Evolutionary conservation across 2,329 filamentous ascomycete species (phyloP), one percentile per base, ranked within the genome.

Genomic region (Corynespora cassiicola): DNA sequence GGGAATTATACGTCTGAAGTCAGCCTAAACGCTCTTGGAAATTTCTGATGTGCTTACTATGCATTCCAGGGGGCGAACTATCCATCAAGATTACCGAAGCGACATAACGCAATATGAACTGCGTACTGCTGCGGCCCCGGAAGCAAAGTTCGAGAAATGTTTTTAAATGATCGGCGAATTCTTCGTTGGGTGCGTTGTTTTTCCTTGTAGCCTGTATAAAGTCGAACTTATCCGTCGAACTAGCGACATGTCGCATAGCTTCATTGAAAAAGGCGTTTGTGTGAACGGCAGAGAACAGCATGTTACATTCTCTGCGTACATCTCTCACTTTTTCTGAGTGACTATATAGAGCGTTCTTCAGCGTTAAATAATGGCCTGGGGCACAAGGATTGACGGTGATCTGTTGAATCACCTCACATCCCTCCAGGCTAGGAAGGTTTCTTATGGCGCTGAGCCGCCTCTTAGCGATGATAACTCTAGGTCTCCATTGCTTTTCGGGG

Each of bases 201-300:
- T 42, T 6, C 25, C 19, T 28, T 8, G 25, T 36, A 26, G 45
- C 35, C 16, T 33, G n/a, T 21, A 47, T 34, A 29, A 45, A 44
- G 22, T 42, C 34, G 20, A 47, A 47, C 8, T 19, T n/a, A 18
- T 28, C 18, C 12, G 9, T 7, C 14, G 15, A 47, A 30, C 11
- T 36, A 14, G 22, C 31, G 27, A 31, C 9, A 8, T 50, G 19
- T 10, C 25, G 10, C 30, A 49, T 28, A 34, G 19, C 46, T 14
- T 7, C 14, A 29, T 53, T 14, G 14, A 46, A 51, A 14, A 50
- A 37, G 18, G 27, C 10, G 9, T 39, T 44, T 4, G 49, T 37
- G 32, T 51, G n/a, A 22, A 39, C 20, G 15, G 30, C 35, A 15
- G 15, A 53, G 22, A 46, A 53, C 17, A 48, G 47, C 21, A 17